Base-by-base conservation (phyloP, 164 flowering plant species). In the Magnolia kwangsiensis region DNA sequence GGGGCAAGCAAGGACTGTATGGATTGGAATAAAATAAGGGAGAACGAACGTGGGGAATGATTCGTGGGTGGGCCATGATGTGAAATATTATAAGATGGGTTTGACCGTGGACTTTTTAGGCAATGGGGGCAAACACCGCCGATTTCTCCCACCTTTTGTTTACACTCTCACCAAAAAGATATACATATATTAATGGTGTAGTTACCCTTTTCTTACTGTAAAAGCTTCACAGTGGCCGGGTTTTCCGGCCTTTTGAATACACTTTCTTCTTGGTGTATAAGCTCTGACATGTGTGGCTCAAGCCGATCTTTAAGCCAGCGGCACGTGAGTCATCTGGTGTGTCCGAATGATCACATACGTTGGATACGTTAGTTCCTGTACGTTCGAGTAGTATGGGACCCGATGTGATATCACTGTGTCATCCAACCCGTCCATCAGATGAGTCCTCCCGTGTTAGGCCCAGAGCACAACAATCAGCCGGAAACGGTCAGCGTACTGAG, bases 41-140 rank as follows among this genome's bases (percentile, higher is more conserved):
- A 20, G 71, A 74, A 70, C 59, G 75, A 74, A 50, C 63, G 71
- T 65, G 76, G 49, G 76, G 71, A 74, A 74, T 74, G 76, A 74
- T 74, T 74, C 76, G 69, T 13, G 27, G 31, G 55, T 64, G 24
- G 76, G 37, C 31, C 55, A 7, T 45, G 70, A 64, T 51, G 7
- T 10, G 59, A 49, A 21, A 45, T 74, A 21, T 65, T 20, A 59
- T 74, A 31, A 50, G 49, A 61, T 23, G 29, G 27, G 20, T 74
- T 74, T 65, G 70, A 65, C 70, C 76, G 61, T 50, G 19, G 76
- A 74, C 70, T 55, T 55, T 3, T 3, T 10, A 19, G 49, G 67
- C 24, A 70, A 61, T 50, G 45, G 70, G 18, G 70, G 51, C 67
- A 27, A 55, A 31, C 67, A 37, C 71, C 76, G 76, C 76, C 71